phyloP scores from a whole-genome alignment of 225 moss, liverwort and hornwort genomes.

The Pleurozium schreberi region DNA sequence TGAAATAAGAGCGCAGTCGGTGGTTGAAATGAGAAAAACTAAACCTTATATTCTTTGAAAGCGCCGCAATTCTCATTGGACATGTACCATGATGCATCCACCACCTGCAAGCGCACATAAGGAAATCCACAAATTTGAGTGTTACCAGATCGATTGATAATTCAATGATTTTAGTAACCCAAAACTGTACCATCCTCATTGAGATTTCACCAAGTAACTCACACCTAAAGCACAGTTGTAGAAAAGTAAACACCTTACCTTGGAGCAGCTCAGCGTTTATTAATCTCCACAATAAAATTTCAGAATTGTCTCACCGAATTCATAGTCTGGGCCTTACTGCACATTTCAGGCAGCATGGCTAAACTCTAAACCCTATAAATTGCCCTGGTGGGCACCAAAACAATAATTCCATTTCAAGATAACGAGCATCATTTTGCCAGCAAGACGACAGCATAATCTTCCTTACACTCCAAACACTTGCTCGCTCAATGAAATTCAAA shows the following conservation, averaged over 20 bases:
- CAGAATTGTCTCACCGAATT: neutral
- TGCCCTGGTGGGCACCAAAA: neutral
- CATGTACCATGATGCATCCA: constrained; percentile 99
- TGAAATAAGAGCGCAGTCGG: neutral
- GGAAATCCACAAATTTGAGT: neutral
- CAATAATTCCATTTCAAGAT: neutral
- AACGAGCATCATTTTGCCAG: neutral
- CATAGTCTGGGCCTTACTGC: neutral
- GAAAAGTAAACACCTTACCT: neutral
- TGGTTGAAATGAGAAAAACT: neutral
- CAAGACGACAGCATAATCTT: neutral
- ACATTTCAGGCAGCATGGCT: neutral
- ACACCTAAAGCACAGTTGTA: neutral
- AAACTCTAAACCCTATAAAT: neutral
- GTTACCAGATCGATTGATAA: neutral
- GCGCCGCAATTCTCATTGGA: constrained; percentile 78
- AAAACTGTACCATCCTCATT: neutral
- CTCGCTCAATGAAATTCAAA: neutral
- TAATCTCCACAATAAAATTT: neutral
- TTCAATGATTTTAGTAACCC: neutral
- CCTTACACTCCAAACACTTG: neutral
- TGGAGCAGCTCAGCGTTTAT: neutral
- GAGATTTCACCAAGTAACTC: neutral
- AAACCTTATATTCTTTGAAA: constrained; percentile 71
- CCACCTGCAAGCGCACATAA: constrained; percentile 39